These are phyloP conservation scores for Solanum microdontum DNA, from an alignment of 257 asterid genomes.

Conservation along the genomic window DNA sequence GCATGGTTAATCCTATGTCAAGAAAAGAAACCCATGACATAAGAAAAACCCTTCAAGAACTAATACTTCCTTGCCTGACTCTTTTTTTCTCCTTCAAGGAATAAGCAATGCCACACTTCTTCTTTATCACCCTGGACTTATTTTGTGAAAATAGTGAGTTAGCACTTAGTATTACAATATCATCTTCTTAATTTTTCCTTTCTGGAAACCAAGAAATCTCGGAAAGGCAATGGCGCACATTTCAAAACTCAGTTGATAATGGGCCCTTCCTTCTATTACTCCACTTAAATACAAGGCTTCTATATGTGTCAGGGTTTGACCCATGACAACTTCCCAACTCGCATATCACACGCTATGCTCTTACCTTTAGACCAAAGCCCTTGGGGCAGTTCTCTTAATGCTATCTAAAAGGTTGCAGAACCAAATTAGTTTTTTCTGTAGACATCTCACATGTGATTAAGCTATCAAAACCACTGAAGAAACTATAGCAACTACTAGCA, in stretches of 20 bases:
- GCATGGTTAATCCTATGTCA: not conserved
- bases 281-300: not conserved
- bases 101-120: not conserved
- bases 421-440: not conserved
- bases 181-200: not conserved
- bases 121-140: not conserved
- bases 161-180: not conserved
- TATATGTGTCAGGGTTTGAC: not conserved
- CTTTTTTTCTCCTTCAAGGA: not conserved
- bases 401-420: not conserved
- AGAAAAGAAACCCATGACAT: not conserved
- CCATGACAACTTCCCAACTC: not conserved
- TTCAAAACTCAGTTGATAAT: not conserved
- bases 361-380: not conserved
- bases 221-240: not conserved
- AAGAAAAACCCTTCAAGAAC: not conserved
- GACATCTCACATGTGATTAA: not conserved
- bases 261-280: not conserved
- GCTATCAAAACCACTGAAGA: not conserved
- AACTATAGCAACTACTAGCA: not conserved
- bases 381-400: not conserved
- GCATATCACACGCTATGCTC: not conserved
- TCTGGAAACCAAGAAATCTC: not conserved
- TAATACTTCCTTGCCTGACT: not conserved
- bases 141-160: not conserved